Percentiles rank a stretch among this genome's conserved stretches.
phyloP scores from a whole-genome alignment of 2,329 filamentous ascomycete species.

The Aspergillus fischeri region DNA sequence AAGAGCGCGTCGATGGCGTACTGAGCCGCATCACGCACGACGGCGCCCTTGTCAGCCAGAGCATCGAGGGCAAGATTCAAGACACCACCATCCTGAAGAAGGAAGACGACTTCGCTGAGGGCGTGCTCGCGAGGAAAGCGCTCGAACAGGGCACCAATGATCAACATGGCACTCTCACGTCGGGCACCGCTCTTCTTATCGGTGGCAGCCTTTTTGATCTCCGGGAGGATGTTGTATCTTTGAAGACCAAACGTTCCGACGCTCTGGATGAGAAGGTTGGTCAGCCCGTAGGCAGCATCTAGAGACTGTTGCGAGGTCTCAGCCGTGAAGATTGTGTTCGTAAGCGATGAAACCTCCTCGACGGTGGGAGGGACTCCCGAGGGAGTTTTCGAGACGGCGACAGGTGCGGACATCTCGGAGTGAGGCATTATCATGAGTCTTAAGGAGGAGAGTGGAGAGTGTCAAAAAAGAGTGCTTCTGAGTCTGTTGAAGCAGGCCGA shows the following conservation, averaged over 20 bases:
- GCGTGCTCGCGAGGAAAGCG: conserved; percentile 74
- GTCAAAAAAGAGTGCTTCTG: background rate
- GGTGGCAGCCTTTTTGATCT: conserved; percentile 70
- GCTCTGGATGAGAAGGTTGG: conserved; percentile 61
- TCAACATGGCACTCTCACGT: conserved; percentile 90
- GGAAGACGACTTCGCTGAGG: conserved; percentile 73
- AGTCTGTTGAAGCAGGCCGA: background rate
- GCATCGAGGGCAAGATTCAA: conserved; percentile 73
- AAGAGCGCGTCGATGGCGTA: conserved; percentile 92
- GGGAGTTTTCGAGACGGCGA: conserved; percentile 47
- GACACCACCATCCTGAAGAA: conserved; percentile 74
- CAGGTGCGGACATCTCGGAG: conserved; percentile 38
- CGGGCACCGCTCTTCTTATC: conserved; percentile 90
- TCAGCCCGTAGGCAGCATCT: conserved; percentile 62
- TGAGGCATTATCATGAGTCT: conserved; percentile 44
- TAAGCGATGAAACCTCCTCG: conserved; percentile 61
- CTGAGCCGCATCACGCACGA: conserved; percentile 86
- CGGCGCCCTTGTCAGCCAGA: conserved; percentile 81
- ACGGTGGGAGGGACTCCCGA: conserved; percentile 53
- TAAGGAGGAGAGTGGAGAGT: background rate
- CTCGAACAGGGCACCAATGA: conserved; percentile 90
- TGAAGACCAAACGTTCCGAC: conserved; percentile 61
- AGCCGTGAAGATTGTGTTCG: conserved; percentile 66
- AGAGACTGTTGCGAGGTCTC: conserved; percentile 66
- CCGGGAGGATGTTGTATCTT: conserved; percentile 58